Evolutionary conservation across 495 filamentous ascomycete species (phyloP), one percentile per base, ranked within the genome.

Genomic region (Talaromyces liani): DNA sequence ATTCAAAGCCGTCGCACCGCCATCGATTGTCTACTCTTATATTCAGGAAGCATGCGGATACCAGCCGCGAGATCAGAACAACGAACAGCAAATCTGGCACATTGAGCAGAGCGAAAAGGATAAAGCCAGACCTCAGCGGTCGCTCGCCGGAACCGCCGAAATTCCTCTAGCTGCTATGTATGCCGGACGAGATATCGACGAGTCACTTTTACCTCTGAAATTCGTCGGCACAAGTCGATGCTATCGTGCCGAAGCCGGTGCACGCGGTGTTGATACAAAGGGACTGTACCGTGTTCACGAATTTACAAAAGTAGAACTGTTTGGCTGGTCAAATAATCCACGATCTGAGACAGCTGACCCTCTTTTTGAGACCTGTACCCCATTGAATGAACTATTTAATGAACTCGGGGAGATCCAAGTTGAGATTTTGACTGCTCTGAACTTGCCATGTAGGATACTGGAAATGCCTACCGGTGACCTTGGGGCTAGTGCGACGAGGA

Each of bases 221-320:
- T 74, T 88, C 4, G 91, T 94, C 5, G 94, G 89, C 6, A 85
- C 88, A 1, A 95, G 91, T 51, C 83, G 94, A 4, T 94, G 91
- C 76, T 98, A 96, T 71, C 87, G 94, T 55, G 94, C 94, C 16
- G 94, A 98, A 75, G 95, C 94, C 1, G 94, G 94, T 20, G 88
- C 91, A 5, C 81, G 94, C 20, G 94, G 94, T 34, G 85, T 85
- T 24, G 91, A 96, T 47, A 95, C 90, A 7, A 97, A 97, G 76
- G 94, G 94, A 8, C 81, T 98, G 6, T 98, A 98, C 76, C 88
- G 94, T 12, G 94, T 98, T n/a, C 94, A 98, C 77, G 94, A 98
- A 72, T 98, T 98, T 76, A 96, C 92, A 45, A 98, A 98, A 70
- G 93, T 98, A 1, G 94, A 98, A 72, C 86, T 98, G 78, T 98